Evolutionary conservation across 306 rosid species (phyloP).

Genomic region (Malus sylvestris): DNA sequence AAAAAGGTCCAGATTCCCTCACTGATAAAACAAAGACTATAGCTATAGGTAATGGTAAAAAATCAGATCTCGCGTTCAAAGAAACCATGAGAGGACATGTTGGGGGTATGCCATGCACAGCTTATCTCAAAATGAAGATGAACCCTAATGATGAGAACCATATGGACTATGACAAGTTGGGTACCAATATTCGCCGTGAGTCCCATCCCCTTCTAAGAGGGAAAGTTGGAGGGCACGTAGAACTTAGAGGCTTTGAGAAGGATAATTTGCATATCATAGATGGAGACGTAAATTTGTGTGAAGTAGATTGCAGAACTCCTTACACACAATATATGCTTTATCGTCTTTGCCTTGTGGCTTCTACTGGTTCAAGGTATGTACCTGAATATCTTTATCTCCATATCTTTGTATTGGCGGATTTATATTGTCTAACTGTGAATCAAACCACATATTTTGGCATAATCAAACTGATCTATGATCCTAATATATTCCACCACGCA

Average conservation of each 20-base stretch:
- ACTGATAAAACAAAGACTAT: neutral
- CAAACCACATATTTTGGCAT: neutral
- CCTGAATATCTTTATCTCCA: too few species aligned
- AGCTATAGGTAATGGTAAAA: neutral
- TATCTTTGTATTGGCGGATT: too few species aligned
- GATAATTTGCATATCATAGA: constrained; percentile 19
- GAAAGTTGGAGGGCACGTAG: constrained; percentile 30
- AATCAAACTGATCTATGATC: neutral
- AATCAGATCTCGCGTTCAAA: neutral
- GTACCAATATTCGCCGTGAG: neutral
- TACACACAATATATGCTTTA: constrained; percentile 31
- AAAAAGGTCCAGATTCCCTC: neutral
- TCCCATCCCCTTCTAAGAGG: constrained; percentile 27
- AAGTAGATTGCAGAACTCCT: constrained; percentile 19
- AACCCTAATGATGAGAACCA: neutral
- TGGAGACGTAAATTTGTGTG: constrained; percentile 28
- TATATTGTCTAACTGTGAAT: neutral
- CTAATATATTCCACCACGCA: too few species aligned
- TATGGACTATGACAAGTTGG: neutral
- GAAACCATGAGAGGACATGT: constrained; percentile 30
- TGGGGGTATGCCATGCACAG: constrained; percentile 24
- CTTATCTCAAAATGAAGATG: constrained; percentile 22
- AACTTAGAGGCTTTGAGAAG: constrained; percentile 27
- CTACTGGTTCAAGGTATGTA: constrained; percentile 27
- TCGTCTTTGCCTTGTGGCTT: constrained; percentile 25